Base-by-base conservation (phyloP, 2,329 filamentous ascomycete species). In the Zymoseptoria crescenta region DNA sequence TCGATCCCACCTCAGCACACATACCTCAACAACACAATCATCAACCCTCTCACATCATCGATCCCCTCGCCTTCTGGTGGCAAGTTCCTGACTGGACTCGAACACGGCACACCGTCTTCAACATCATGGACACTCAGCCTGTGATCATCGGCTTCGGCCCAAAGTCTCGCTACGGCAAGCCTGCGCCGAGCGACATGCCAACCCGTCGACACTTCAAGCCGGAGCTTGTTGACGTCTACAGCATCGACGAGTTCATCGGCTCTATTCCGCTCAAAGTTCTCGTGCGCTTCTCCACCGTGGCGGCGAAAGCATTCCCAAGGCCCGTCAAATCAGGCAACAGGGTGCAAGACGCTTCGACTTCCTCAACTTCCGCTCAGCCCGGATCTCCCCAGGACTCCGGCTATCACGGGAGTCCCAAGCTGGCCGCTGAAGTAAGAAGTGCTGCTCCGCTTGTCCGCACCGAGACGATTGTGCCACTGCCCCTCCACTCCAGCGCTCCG, bases 261-360 rank as follows among this genome's bases (percentile, higher is more conserved):
- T 52, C 57, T 7, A 52, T 61, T 4, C 56, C 56, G 4, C 59
- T 62, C 4, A 55, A 56, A 35, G 54, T 55, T 8, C 45, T 65
- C 21, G n/a, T 52, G 3, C 63, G 63, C 29, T 64, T 65, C 52
- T 65, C 63, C 16, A 62, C 49, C 20, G 50, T 54, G 16, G 64
- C 64, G 2, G 55, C 59, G 19, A 49, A 49, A 21, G 48, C 51
- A 3, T 65, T 59, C 20, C 62, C 63, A 2, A 27, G 24, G 19
- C 20, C 49, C 5, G 49, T 4, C 10, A 50, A 50, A 5, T 20
- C 49, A 35, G 30, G 30, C 30, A 13, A 9, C 30, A 35, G 13
- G 30, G 13, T 13, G 1, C 30, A 35, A 3, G 13, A 7, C 4
- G 30, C 30, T 10, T 13, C 8, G 3, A 35, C 6, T 13, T 10